Base-by-base conservation (phyloP, 495 filamentous ascomycete genomes). In the Achaetomiella virescens region DNA sequence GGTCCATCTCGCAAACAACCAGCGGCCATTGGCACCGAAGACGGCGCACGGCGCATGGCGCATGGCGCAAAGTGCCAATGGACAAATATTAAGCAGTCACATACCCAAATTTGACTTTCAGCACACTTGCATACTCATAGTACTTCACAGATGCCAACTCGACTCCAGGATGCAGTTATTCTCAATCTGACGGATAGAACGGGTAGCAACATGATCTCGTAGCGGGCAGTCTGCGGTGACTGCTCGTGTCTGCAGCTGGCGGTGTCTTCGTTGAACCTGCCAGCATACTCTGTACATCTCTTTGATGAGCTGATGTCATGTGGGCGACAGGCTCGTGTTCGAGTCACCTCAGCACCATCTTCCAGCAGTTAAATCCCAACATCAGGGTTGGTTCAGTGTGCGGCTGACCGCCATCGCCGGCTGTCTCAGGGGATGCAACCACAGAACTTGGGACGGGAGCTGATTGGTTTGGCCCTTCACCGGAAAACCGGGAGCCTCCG, bases 361-460 rank as follows among this genome's bases (percentile, higher is more conserved):
- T 31, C 9, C 27, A 5, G 9, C 27, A 31, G 27, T 9, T 9
- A 31, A 9, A n/a, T n/a, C n/a, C 36, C 36, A 38, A 3, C 36
- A 38, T 38, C 12, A n/a, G 17, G 10, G 1, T 10, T 7, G 8
- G 18, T 24, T 20, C 8, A 43, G 8, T 50, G 22, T 6, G 42
- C 14, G 48, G 43, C 43, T 42, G 43, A 25, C 41, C 50, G 40
- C 54, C 51, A n/a, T 48, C 58, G 27, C 52, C 38, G 52, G 17
- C 43, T 45, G 61, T 64, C 61, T 64, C 61, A 64, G 58, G 61
- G 38, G 54, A 31, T 5, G 47, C 57, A 51, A 54, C 48, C 52
- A 48, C 49, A 29, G 35, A 37, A 38, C 29, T 43, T 33, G 36
- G 35, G 17, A 46, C 38, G 35, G 18, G 15, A 24, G 29, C 20